phyloP scores from a whole-genome alignment of 2,329 filamentous ascomycete species.

The Elsinoe necatrix region DNA sequence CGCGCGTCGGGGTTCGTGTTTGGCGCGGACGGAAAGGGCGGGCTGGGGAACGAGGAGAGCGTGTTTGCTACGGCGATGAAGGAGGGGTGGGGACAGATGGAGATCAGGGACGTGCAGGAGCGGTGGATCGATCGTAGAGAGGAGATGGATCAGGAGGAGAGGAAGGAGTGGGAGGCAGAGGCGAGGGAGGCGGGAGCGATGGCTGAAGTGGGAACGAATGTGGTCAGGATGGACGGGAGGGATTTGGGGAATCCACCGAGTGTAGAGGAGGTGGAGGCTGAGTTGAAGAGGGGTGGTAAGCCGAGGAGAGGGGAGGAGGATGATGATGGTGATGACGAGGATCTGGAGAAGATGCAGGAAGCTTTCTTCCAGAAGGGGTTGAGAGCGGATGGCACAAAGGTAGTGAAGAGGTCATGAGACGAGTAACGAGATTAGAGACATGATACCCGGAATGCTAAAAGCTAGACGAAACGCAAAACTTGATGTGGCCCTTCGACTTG shows the following conservation, averaged over 20 bases:
- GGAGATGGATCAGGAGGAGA: constrained; percentile 74
- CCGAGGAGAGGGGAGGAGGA: neutral
- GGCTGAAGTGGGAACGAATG: constrained; percentile 21
- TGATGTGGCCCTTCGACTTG: constrained; percentile 5
- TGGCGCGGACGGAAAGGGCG: constrained; percentile 47
- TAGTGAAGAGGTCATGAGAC: constrained; percentile 50
- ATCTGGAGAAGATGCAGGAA: constrained; percentile 33
- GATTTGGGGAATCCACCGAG: constrained; percentile 11
- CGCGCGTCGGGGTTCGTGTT: constrained; percentile 90
- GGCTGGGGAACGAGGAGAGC: constrained; percentile 87
- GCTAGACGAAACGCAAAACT: constrained; percentile 8
- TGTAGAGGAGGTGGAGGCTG: constrained; percentile 19
- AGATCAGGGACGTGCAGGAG: constrained; percentile 85
- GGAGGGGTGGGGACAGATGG: constrained; percentile 58
- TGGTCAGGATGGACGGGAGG: constrained; percentile 18
- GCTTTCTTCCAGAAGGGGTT: constrained; percentile 22
- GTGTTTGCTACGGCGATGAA: constrained; percentile 97
- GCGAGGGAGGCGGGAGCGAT: constrained; percentile 37
- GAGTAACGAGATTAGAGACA: constrained; percentile 1
- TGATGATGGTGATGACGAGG: constrained; percentile 27
- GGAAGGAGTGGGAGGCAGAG: constrained; percentile 66
- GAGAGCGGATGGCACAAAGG: constrained; percentile 58
- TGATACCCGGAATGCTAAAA: constrained; percentile 1
- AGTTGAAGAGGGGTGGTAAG: constrained; percentile 20
- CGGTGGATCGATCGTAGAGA: constrained; percentile 89